These are phyloP conservation scores for Brettanomyces anomalus DNA, from an alignment of 805 yeast species.

Conservation along the genomic window DNA sequence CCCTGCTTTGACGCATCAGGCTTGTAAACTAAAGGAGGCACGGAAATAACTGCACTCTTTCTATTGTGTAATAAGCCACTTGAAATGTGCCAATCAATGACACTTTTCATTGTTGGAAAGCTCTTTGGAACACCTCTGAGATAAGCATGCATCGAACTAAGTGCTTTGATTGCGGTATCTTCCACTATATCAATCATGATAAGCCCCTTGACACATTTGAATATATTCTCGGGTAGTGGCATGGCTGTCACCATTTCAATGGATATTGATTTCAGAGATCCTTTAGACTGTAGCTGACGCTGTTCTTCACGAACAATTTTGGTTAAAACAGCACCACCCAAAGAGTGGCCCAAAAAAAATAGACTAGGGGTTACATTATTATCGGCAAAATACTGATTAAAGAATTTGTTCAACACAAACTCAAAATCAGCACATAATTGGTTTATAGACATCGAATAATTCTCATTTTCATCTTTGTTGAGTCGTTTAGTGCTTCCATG, in stretches of 20 bases:
- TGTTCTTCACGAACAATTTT: slow-evolving; percentile 28
- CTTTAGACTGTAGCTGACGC: slow-evolving; percentile 10
- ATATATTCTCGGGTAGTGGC: slow-evolving; percentile 6
- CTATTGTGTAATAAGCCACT: slow-evolving; percentile 44
- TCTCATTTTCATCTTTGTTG: slow-evolving; percentile 8
- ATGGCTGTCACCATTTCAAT: background rate
- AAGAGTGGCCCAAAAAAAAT: slow-evolving; percentile 76
- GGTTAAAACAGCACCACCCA: slow-evolving; percentile 84
- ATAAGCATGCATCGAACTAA: slow-evolving; percentile 59
- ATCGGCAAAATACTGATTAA: slow-evolving; percentile 11
- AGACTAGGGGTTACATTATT: slow-evolving; percentile 27
- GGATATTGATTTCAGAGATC: background rate
- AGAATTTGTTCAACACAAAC: slow-evolving; percentile 35
- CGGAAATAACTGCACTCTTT: slow-evolving; percentile 64
- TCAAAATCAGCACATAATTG: slow-evolving; percentile 51
- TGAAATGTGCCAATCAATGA: slow-evolving; percentile 76
- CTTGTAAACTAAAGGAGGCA: slow-evolving; percentile 52
- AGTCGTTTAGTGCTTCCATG: slow-evolving; percentile 52
- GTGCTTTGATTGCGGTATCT: slow-evolving; percentile 73
- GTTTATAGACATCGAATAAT: slow-evolving; percentile 36
- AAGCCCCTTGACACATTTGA: slow-evolving; percentile 47
- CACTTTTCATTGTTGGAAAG: slow-evolving; percentile 46
- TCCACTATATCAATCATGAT: slow-evolving; percentile 88
- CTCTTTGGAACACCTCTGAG: slow-evolving; percentile 52
- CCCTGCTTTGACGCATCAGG: slow-evolving; percentile 8